Base-by-base conservation (phyloP, 805 yeast species). In the Cyberlindnera japonica region DNA sequence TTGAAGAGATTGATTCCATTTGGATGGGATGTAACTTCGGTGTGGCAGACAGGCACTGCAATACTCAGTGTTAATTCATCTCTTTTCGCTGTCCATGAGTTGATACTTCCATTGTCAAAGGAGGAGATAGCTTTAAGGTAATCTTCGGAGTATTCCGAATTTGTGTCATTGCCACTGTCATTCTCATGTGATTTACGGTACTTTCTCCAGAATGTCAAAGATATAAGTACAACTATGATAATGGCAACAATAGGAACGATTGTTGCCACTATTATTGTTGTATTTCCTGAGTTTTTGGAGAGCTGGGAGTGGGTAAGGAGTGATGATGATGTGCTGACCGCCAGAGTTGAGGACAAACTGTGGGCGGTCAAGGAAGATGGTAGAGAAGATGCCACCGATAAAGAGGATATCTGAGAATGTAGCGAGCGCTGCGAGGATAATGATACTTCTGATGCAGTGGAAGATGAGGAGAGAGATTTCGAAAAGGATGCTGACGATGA, bases 1-100 rank as follows among this genome's bases (percentile, higher is more conserved):
- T 35, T 35, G 25, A 40, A 26, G 3, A 28, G 15, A 13, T 40
- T 34, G 8, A 11, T 29, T 20, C 23, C 33, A 35, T 18, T 38
- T 35, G 12, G 30, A 10, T 23, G 37, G 5, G 40, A 18, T 9
- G 35, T n/a, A n/a, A n/a, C n/a, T n/a, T n/a, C n/a, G n/a, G n/a
- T n/a, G n/a, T n/a, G n/a, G n/a, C n/a, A n/a, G n/a, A n/a, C n/a
- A n/a, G n/a, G n/a, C n/a, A n/a, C n/a, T n/a, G n/a, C 29, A 9
- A 35, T 13, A n/a, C 27, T 31, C 11, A 37, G 33, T 35, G 44
- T 51, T 32, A 45, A 52, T 20, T 54, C 54, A 33, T 54, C 50
- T 20, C 54, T 41, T 34, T 54, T 55, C 8, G 38, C 36, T 14
- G 43, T 49, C 61, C 61, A 57, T 1, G 54, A 49, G 1, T 53